These are phyloP conservation scores for Pleodorina starrii DNA, from an alignment of 139 green algal species.

Conservation along the genomic window DNA sequence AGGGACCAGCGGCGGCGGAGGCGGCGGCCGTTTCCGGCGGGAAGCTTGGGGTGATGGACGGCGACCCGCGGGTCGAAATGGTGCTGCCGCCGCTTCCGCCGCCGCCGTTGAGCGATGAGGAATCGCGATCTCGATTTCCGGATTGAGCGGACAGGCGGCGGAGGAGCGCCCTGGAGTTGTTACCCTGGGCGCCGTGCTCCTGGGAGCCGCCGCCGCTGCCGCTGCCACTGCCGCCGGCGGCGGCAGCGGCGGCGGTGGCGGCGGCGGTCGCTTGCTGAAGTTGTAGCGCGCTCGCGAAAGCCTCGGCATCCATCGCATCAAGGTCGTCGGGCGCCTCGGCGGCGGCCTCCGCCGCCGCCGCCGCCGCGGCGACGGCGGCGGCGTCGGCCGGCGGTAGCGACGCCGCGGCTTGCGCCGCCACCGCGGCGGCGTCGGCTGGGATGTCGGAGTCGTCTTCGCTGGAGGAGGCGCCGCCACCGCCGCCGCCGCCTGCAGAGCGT, in stretches of 20 bases:
- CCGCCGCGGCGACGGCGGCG: background rate
- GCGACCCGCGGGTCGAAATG: background rate
- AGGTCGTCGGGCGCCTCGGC: background rate
- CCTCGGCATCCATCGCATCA: background rate
- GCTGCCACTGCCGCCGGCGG: background rate
- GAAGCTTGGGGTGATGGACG: background rate
- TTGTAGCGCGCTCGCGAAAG: background rate
- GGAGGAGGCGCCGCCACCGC: background rate
- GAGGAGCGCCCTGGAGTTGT: background rate
- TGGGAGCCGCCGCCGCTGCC: background rate
- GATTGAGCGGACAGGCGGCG: background rate
- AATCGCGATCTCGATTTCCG: background rate
- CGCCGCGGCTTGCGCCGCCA: background rate
- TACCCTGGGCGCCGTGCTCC: background rate
- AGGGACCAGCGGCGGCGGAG: background rate
- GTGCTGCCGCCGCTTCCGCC: background rate
- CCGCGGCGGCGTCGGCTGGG: background rate
- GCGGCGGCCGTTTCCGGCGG: background rate
- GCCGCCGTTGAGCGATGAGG: background rate
- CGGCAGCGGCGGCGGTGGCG: background rate
- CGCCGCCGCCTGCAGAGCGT: too few species aligned
- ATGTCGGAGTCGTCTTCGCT: constrained; percentile 8
- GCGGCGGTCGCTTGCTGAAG: background rate
- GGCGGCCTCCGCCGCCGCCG: background rate
- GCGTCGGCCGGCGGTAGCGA: background rate